phyloP scores from a whole-genome alignment of 2,329 filamentous ascomycete genomes.

The Pestalotiopsis sp. region DNA sequence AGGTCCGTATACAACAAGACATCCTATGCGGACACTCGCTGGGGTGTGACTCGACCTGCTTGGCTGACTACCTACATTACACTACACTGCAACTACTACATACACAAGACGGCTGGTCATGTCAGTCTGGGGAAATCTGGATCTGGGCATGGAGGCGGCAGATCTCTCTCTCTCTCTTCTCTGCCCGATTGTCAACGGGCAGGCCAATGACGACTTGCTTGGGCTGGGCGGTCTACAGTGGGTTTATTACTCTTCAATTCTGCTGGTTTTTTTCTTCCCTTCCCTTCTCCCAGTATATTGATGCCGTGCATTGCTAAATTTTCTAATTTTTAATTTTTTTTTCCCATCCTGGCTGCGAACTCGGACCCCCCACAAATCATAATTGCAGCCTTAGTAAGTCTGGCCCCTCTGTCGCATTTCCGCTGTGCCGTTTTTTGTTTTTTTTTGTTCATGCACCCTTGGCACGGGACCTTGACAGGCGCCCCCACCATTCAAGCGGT shows the following conservation, averaged over 20 bases:
- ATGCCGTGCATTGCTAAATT: not conserved
- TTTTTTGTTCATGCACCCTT: not conserved
- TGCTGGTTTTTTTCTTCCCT: not conserved
- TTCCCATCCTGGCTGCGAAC: not conserved
- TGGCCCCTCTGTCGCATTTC: not conserved
- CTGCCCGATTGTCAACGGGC: not conserved
- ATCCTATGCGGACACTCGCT: not conserved
- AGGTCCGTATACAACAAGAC: not conserved
- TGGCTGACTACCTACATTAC: not conserved
- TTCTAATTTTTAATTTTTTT: not conserved
- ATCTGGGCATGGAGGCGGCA: not conserved
- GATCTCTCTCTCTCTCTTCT: not conserved
- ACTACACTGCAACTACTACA: not conserved
- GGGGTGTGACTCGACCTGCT: not conserved
- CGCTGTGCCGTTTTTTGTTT: not conserved
- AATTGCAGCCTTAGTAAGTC: conserved; percentile 1
- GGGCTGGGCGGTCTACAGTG: not conserved
- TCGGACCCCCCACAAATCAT: not conserved
- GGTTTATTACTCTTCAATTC: not conserved
- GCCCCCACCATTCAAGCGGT: no score
- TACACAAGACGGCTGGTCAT: not conserved
- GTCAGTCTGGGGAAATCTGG: not conserved
- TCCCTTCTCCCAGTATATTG: not conserved
- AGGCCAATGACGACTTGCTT: not conserved
- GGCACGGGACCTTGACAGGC: not conserved